Base-by-base conservation (phyloP, 192 early-diverging fungal species). In the Gonapodya sp. region DNA sequence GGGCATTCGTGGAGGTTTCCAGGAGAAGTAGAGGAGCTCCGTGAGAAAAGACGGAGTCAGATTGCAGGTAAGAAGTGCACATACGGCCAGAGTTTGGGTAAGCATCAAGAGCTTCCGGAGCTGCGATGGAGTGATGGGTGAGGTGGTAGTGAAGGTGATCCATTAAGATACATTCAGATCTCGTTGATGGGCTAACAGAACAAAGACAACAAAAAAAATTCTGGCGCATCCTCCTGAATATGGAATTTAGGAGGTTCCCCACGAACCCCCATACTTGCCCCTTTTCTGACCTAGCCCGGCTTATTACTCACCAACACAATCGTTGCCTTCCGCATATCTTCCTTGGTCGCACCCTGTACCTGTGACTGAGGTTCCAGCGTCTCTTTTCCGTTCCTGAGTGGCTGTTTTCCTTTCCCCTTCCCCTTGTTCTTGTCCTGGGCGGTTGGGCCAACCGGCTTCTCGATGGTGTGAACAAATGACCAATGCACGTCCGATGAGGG, bases 321-420 rank as follows among this genome's bases (percentile, higher is more conserved):
- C 24, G 46, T 64, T 64, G 46, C 46, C 82, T 0, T 80, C 78
- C 77, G 34, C 36, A 30, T 74, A 82, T 2, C 73, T 80, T 33
- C 81, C 79, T 0, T 72, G 31, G 31, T 83, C 33, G n/a, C 73
- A 36, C 34, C 87, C 75, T 8, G 87, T 82, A 1, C 81, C 77
- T 34, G 88, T 73, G 34, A 73, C 82, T 35, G 74, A 82, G 37
- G 81, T 79, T 35, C 87, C 80, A 33, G 83, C 85, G 16, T 84
- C 73, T 2, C 8, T 24, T 64, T 8, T 8, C 46, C 24, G 8
- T 16, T 64, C 46, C 24, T 64, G 46, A 8, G 8, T 16, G 8
- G 8, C 8, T 24, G 8, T 24, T 64, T 64, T 24, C 46, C 46
- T 64, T 64, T 64, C 8, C 46, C 46, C 24, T 64, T 64, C 8